Evolutionary conservation across 164 flowering plant species (phyloP).

Genomic region (Vitis cinerea): DNA sequence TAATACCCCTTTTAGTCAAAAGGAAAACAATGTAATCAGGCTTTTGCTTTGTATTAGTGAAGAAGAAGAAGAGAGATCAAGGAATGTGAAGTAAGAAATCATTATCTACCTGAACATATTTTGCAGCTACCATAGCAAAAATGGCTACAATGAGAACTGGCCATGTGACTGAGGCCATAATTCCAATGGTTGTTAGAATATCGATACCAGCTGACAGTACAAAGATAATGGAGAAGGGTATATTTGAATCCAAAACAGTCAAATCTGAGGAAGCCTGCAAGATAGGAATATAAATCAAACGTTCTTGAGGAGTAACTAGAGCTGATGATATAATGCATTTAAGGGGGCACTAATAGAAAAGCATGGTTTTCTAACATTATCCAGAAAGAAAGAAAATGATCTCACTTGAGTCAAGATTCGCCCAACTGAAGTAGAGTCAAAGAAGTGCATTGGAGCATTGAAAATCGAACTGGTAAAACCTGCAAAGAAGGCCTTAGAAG

Average conservation of each 20-base stretch:
- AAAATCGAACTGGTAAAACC: slow-evolving; percentile 63
- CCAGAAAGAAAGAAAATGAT: background rate
- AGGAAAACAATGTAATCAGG: background rate
- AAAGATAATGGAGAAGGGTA: slow-evolving; percentile 54
- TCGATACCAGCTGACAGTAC: slow-evolving; percentile 39
- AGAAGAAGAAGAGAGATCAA: background rate
- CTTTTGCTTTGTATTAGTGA: background rate
- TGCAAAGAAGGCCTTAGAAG: slow-evolving; percentile 71
- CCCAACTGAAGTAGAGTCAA: slow-evolving; percentile 92
- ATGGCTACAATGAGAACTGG: slow-evolving; percentile 72
- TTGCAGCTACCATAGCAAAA: slow-evolving; percentile 38
- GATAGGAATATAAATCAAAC: background rate
- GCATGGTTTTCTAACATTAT: background rate
- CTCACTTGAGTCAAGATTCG: slow-evolving; percentile 81
- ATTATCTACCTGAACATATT: slow-evolving; percentile 62
- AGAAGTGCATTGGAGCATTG: slow-evolving; percentile 88
- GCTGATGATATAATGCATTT: background rate
- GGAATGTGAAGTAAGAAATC: background rate
- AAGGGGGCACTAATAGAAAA: background rate
- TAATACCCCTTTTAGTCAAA: slow-evolving; percentile 52
- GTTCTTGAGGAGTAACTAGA: background rate
- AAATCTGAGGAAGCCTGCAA: slow-evolving; percentile 86
- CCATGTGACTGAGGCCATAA: slow-evolving; percentile 89
- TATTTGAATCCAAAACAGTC: slow-evolving; percentile 68
- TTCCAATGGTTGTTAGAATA: slow-evolving; percentile 32